Percentiles rank a stretch among this genome's conserved stretches.
phyloP scores from a whole-genome alignment of 225 moss, liverwort and hornwort genomes.

The Sphagnum tenellum region DNA sequence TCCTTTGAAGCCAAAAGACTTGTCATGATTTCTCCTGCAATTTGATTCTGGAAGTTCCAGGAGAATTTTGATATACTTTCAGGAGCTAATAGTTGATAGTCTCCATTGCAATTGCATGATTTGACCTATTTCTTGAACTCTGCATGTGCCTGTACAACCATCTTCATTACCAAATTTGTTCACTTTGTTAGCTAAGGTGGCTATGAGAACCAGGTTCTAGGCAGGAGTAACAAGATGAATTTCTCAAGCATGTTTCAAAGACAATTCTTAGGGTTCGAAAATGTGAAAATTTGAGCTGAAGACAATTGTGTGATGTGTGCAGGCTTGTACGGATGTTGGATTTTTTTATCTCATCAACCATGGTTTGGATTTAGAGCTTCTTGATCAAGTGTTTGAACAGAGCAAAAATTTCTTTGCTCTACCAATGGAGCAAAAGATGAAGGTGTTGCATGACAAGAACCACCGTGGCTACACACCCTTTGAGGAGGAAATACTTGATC shows the following conservation, averaged over 20 bases:
- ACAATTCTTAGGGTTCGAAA: neutral
- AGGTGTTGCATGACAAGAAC: conserved; percentile 55
- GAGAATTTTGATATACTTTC: neutral
- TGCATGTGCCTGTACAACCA: neutral
- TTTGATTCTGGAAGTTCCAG: no score
- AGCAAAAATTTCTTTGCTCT: conserved; percentile 59
- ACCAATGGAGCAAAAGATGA: conserved; percentile 62
- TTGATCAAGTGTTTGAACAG: conserved; percentile 46
- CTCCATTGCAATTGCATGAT: no score
- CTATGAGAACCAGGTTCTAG: no score
- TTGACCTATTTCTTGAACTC: neutral
- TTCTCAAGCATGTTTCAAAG: neutral
- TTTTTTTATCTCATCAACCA: conserved; percentile 90
- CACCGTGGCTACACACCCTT: conserved; percentile 79
- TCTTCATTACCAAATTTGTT: neutral
- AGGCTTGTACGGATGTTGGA: conserved; percentile 64
- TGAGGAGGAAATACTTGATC: conserved; percentile 49
- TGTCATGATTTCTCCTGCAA: no score
- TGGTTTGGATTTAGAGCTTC: conserved; percentile 36
- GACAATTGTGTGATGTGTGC: conserved; percentile 7
- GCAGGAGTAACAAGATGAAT: no score
- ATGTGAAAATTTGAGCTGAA: neutral
- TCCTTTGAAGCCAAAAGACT: no score
- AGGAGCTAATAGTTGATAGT: no score
- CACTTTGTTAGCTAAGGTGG: no score